Percentiles rank a stretch among this genome's conserved stretches.
Evolutionary conservation across 2,329 filamentous ascomycete species (phyloP).

Genomic region (Penicillium sp.): DNA sequence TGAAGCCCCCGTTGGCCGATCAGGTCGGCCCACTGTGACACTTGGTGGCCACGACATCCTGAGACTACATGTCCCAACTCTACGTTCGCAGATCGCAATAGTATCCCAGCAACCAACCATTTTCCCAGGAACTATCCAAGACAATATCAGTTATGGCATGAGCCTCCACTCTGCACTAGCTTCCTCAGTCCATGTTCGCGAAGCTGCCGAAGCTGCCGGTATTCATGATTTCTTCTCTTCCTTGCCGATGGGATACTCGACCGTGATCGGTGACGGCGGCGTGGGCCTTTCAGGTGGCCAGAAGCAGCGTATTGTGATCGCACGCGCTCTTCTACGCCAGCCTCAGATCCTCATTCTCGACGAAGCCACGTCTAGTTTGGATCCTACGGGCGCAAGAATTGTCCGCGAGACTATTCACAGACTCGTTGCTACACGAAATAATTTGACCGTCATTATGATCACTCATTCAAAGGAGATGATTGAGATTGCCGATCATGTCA

Average conservation of each 20-base stretch:
- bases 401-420: conserved; percentile 66
- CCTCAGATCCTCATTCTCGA: conserved; percentile 80
- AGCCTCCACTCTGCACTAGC: conserved; percentile 57
- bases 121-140: conserved; percentile 47
- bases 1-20: conserved; percentile 35
- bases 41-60: conserved; percentile 59
- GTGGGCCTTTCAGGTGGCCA: conserved; percentile 78
- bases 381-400: conserved; percentile 67
- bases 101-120: conserved; percentile 68
- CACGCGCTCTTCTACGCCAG: conserved; percentile 72
- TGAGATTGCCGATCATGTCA: conserved; percentile 72
- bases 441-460: conserved; percentile 75
- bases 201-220: conserved; percentile 60
- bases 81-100: conserved; percentile 67
- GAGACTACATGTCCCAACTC: conserved; percentile 61
- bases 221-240: conserved; percentile 78
- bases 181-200: conserved; percentile 53
- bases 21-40: conserved; percentile 51
- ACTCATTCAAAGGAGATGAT: conserved; percentile 89
- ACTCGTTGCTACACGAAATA: conserved; percentile 51
- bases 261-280: conserved; percentile 76
- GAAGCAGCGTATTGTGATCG: conserved; percentile 79
- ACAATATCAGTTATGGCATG: conserved; percentile 75
- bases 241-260: conserved; percentile 72
- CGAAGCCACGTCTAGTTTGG: conserved; percentile 82